Conservation (phyloP, 164 flowering plant species). For the Annona squamosa region DNA sequence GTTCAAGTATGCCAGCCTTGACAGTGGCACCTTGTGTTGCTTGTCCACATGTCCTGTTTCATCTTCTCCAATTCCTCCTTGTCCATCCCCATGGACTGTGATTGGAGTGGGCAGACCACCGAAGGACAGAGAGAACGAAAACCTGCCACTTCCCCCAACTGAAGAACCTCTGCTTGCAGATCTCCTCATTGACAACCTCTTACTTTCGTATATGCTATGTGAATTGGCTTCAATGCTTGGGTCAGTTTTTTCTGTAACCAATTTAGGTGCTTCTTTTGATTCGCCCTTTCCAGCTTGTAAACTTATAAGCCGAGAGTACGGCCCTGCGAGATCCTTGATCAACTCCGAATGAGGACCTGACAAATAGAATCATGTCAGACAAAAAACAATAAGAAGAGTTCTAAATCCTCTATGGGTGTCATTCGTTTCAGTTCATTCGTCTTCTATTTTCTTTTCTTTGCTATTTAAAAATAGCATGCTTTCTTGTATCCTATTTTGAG, state of each 20-base stretch:
- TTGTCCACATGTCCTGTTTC: constrained; percentile 2
- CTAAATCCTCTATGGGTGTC: background rate
- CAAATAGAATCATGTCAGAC: background rate
- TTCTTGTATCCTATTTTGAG: too few species aligned
- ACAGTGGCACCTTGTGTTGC: constrained; percentile 25
- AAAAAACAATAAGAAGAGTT: background rate
- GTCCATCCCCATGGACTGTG: constrained; percentile 16
- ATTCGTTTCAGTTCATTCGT: background rate
- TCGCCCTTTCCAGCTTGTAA: constrained; percentile 43
- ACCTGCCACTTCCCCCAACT: constrained; percentile 12
- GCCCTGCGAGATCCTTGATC: constrained; percentile 47
- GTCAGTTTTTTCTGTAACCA: constrained; percentile 2
- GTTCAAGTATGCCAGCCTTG: constrained; percentile 45
- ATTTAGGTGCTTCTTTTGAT: constrained; percentile 6
- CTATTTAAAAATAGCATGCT: too few species aligned
- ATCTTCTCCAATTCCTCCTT: constrained; percentile 5
- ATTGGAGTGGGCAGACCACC: constrained; percentile 21
- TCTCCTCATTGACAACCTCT: constrained; percentile 16
- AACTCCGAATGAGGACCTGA: constrained; percentile 64
- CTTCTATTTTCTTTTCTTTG: background rate
- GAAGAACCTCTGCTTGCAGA: constrained; percentile 38
- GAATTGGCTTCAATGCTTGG: constrained; percentile 8
- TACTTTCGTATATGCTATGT: constrained; percentile 14
- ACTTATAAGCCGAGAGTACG: constrained; percentile 49
- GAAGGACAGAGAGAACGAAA: constrained; percentile 19